phyloP scores from a whole-genome alignment of 352 stramenopile genomes.

The Phytophthora pistaciae region DNA sequence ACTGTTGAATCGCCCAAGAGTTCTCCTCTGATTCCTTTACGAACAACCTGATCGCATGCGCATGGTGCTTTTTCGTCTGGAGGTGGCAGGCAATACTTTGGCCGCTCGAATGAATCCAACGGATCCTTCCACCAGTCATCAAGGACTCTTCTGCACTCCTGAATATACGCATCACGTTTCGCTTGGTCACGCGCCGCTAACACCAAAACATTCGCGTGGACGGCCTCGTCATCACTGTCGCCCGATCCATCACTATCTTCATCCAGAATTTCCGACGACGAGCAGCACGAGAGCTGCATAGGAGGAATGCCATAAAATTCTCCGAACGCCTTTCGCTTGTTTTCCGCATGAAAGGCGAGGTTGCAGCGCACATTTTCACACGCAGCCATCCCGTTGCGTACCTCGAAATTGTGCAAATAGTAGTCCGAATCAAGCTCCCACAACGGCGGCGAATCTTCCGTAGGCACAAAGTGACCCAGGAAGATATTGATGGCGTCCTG shows the following conservation, averaged over 20 bases:
- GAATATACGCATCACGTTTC: slow-evolving; percentile 79
- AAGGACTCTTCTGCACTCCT: slow-evolving; percentile 77
- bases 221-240: slow-evolving; percentile 41
- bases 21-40: slow-evolving; percentile 21
- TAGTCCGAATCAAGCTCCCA: slow-evolving; percentile 92
- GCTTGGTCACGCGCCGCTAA: slow-evolving; percentile 45
- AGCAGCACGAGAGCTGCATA: slow-evolving; percentile 48
- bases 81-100: slow-evolving; percentile 43
- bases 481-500: slow-evolving; percentile 99
- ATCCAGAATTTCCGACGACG: slow-evolving; percentile 37
- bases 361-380: slow-evolving; percentile 75
- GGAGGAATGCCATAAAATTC: slow-evolving; percentile 29
- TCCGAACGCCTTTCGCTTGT: slow-evolving; percentile 60
- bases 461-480: slow-evolving; percentile 93
- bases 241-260: slow-evolving; percentile 40
- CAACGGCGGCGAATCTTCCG: slow-evolving; percentile 65
- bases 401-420: slow-evolving; percentile 93
- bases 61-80: slow-evolving; percentile 32
- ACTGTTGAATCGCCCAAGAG: slow-evolving; percentile 4
- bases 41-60: slow-evolving; percentile 32
- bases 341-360: slow-evolving; percentile 69
- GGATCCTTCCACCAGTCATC: slow-evolving; percentile 91
- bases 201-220: slow-evolving; percentile 31
- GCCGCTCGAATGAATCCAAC: slow-evolving; percentile 76
- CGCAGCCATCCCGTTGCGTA: slow-evolving; percentile 70